Base-by-base conservation (phyloP, 2,329 filamentous ascomycete species). In the Alternaria ventricosa region DNA sequence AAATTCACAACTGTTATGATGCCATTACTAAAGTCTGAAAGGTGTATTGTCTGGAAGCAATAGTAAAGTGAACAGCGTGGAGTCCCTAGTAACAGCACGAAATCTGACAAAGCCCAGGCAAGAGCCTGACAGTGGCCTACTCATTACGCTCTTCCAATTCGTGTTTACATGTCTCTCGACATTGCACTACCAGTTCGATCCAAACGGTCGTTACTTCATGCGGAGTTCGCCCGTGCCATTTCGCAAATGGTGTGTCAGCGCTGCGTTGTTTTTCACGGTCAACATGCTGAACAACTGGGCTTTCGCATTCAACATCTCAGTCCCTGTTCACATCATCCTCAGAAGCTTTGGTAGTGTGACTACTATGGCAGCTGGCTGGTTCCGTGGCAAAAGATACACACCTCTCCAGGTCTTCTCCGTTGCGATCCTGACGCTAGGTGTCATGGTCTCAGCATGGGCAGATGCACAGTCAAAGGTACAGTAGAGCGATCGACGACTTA, bases 201-300 rank as follows among this genome's bases (percentile, higher is more conserved):
- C 78, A 5, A 87, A 88, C 58, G 87, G 87, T 9, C 90, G 90
- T 0, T 88, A 93, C 67, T 95, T 92, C 74, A 80, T 98, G 47
- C 88, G 88, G 60, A 88, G 88, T 18, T 94, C 94, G 69, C 89
- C 88, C 55, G 93, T 98, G 5, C 96, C 96, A 0, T 84, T 98
- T 58, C 86, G 86, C 51, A 91, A 93, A 77, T 98, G 96, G 94
- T 77, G 92, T 54, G 85, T 95, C 74, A 97, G 97, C 77, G 97
- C 97, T 45, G 84, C 91, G 5, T 87, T 97, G 71, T 98, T 98
- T 82, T 96, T 97, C 79, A 87, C 88, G 66, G 96, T 99, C 81
- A 99, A 98, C 74, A 89, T 98, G 61, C 83, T 99, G 76, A 99
- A 99, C 82, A 99, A 99, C 75, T 95, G 95, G 84, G 96, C 95